Percentiles rank a stretch among this genome's conserved stretches.
phyloP scores from a whole-genome alignment of 2,329 filamentous ascomycete species.

The Claviceps fusiformis region DNA sequence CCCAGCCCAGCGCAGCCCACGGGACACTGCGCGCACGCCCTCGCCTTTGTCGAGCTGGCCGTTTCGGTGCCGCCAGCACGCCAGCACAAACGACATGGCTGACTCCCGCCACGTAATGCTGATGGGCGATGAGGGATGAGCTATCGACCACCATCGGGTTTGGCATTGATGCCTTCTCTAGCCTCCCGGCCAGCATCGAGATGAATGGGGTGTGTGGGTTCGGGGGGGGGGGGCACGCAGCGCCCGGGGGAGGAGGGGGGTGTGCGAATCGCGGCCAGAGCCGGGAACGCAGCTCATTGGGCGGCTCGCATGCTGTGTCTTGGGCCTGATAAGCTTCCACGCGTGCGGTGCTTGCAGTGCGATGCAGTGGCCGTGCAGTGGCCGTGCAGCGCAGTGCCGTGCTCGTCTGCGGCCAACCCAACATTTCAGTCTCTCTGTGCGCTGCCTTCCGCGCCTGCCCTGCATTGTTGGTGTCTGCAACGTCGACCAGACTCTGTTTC shows the following conservation, averaged over 20 bases:
- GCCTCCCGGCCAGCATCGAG: background rate
- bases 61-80: background rate
- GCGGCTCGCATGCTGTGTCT: conserved; percentile 1
- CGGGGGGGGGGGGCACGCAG: background rate
- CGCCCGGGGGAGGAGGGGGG: background rate
- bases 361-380: too few species aligned
- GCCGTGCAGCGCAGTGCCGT: too few species aligned
- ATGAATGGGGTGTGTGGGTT: background rate
- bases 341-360: background rate
- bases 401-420: too few species aligned
- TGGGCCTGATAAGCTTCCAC: conserved; percentile 3
- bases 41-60: background rate
- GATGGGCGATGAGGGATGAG: background rate
- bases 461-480: background rate
- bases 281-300: background rate
- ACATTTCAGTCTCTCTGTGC: too few species aligned
- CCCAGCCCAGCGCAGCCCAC: background rate
- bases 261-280: background rate
- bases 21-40: conserved; percentile 1
- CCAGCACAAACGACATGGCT: background rate
- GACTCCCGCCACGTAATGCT: background rate
- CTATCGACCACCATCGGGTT: background rate
- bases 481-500: background rate
- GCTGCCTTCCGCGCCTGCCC: too few species aligned
- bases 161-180: background rate